These are phyloP conservation scores for Peniophora sp. DNA, from an alignment of 1,284 basidiomycete genomes.

Conservation along the genomic window DNA sequence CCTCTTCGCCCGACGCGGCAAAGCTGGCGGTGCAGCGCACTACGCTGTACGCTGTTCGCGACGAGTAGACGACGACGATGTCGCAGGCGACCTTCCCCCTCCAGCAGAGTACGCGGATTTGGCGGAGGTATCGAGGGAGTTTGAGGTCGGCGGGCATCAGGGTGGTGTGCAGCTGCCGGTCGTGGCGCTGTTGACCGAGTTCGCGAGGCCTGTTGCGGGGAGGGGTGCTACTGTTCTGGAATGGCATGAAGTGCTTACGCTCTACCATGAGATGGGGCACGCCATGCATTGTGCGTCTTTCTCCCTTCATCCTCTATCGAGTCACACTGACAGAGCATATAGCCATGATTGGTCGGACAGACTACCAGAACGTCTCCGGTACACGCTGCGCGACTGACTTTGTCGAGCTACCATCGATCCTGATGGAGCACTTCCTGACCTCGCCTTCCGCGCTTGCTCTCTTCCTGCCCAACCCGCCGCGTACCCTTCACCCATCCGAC, in stretches of 20 bases:
- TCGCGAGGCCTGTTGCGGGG: constrained; percentile 57
- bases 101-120: constrained; percentile 31
- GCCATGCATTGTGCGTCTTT: constrained; percentile 89
- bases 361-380: constrained; percentile 96
- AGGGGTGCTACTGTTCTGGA: constrained; percentile 69
- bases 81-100: constrained; percentile 48
- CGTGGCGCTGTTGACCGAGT: constrained; percentile 89
- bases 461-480: constrained; percentile 46
- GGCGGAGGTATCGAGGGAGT: constrained; percentile 41
- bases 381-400: constrained; percentile 99
- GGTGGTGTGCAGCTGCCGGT: constrained; percentile 85
- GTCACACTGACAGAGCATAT: background rate
- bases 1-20: constrained; percentile 79
- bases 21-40: constrained; percentile 89
- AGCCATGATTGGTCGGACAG: constrained; percentile 98
- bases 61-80: constrained; percentile 86
- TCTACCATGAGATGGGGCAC: constrained; percentile 99
- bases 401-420: constrained; percentile 94
- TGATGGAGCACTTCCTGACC: constrained; percentile 96
- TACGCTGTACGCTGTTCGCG: constrained; percentile 96
- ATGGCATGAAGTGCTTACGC: constrained; percentile 92
- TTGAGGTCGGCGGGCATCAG: constrained; percentile 54
- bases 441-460: constrained; percentile 79
- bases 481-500: constrained; percentile 18
- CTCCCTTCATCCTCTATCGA: background rate